Evolutionary conservation across 2,329 filamentous ascomycete species (phyloP).

Genomic region (Apiospora sp.): DNA sequence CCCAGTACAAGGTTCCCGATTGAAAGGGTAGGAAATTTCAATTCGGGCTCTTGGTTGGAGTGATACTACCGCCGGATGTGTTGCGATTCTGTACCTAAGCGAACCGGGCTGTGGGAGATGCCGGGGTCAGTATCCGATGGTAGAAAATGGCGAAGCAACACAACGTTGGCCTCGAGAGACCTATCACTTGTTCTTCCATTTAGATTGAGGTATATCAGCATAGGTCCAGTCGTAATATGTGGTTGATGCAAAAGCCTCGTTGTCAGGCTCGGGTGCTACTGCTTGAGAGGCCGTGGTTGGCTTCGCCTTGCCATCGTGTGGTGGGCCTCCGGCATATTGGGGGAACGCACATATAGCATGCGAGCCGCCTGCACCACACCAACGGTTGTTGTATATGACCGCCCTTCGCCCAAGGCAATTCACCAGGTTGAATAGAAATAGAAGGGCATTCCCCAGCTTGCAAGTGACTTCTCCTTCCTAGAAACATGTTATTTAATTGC

Average conservation of each 20-base stretch:
- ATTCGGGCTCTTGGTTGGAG: too few species aligned
- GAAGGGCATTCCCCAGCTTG: background rate
- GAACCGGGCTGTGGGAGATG: background rate
- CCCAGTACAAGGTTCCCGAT: too few species aligned
- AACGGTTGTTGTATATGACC: background rate
- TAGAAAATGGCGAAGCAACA: background rate
- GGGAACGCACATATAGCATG: background rate
- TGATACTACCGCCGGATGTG: background rate
- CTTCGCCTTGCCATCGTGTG: background rate
- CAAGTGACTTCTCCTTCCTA: background rate
- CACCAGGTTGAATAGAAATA: background rate
- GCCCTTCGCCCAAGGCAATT: background rate
- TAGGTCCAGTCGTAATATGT: too few species aligned
- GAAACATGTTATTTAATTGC: background rate
- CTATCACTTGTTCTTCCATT: background rate
- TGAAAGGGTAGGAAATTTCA: too few species aligned
- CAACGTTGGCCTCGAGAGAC: background rate
- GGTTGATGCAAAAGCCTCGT: constrained; percentile 5
- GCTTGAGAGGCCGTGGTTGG: background rate
- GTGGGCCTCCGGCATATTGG: constrained; percentile 15
- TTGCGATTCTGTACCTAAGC: background rate
- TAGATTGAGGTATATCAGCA: background rate
- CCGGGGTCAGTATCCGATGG: background rate
- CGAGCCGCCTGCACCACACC: background rate
- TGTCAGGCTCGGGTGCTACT: background rate